Percentiles rank a stretch among this genome's conserved stretches.
phyloP scores from a whole-genome alignment of 2,329 filamentous ascomycete genomes.

The Ceratocystiopsis minuta region DNA sequence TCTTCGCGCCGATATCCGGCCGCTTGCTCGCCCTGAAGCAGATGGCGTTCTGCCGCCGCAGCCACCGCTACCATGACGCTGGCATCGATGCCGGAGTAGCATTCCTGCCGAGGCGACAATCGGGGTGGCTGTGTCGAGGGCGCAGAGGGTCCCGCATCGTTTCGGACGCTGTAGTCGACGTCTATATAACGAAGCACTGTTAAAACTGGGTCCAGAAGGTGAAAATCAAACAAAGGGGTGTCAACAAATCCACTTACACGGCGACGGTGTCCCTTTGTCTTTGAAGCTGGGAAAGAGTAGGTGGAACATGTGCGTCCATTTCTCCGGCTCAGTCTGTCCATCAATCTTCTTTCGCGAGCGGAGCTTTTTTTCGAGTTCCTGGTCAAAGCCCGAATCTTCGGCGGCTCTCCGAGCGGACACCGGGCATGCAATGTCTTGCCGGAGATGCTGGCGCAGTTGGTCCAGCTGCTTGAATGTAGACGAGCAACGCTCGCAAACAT shows the following conservation, averaged over 20 bases:
- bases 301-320: slow-evolving; percentile 20
- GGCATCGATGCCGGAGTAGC: background rate
- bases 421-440: slow-evolving; percentile 12
- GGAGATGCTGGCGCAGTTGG: slow-evolving; percentile 16
- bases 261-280: slow-evolving; percentile 15
- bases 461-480: slow-evolving; percentile 16
- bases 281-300: slow-evolving; percentile 18
- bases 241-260: slow-evolving; percentile 13
- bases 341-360: slow-evolving; percentile 17
- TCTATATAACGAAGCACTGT: background rate
- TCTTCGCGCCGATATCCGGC: too few species aligned
- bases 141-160: background rate
- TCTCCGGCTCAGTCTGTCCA: slow-evolving; percentile 17
- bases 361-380: slow-evolving; percentile 17
- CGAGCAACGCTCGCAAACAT: slow-evolving; percentile 19
- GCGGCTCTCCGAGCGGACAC: slow-evolving; percentile 11
- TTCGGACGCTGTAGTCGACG: slow-evolving; percentile 3
- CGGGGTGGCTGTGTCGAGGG: background rate
- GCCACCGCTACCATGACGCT: background rate
- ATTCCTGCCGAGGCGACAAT: background rate
- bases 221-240: background rate
- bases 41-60: background rate
- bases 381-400: slow-evolving; percentile 18
- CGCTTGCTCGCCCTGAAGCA: too few species aligned
- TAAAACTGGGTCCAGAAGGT: background rate